Conservation (phyloP, 371 early-diverging fungal species). For the Zopfochytrium polystomum region DNA sequence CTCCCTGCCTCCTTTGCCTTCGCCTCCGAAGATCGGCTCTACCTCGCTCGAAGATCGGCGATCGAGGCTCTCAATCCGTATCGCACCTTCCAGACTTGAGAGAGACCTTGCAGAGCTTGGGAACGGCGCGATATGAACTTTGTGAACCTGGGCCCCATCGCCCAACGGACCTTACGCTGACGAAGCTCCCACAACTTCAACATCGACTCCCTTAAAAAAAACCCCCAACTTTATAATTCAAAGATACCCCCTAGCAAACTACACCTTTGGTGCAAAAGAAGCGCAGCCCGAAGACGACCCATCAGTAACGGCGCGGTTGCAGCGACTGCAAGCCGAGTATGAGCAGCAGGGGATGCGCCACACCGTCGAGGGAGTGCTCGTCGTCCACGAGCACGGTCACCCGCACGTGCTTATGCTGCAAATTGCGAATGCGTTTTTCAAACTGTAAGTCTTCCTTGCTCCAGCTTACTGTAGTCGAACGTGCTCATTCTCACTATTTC, state of each 20-base stretch:
- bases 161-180: too few species aligned
- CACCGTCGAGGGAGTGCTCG: conserved; percentile 72
- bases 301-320: conserved; percentile 62
- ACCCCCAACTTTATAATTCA: background rate
- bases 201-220: too few species aligned
- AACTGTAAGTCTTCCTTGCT: conserved; percentile 50
- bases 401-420: conserved; percentile 79
- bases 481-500: background rate
- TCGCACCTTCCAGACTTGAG: too few species aligned
- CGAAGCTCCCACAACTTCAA: too few species aligned
- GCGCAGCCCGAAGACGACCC: conserved; percentile 74
- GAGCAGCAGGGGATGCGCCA: conserved; percentile 63
- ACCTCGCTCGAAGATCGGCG: too few species aligned
- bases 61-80: too few species aligned
- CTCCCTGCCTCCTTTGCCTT: too few species aligned
- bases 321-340: conserved; percentile 64
- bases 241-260: conserved; percentile 39
- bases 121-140: too few species aligned
- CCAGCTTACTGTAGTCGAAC: conserved; percentile 1
- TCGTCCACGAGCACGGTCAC: conserved; percentile 79
- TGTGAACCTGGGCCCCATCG: too few species aligned
- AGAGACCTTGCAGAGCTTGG: too few species aligned
- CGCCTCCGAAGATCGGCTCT: too few species aligned
- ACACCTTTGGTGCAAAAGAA: conserved; percentile 72
- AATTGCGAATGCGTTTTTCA: conserved; percentile 72